A percentile compares a stretch with the other conserved stretches of the same genome.
Conservation (phyloP, 129 eudicot genomes). For the Flaveria brownii region DNA sequence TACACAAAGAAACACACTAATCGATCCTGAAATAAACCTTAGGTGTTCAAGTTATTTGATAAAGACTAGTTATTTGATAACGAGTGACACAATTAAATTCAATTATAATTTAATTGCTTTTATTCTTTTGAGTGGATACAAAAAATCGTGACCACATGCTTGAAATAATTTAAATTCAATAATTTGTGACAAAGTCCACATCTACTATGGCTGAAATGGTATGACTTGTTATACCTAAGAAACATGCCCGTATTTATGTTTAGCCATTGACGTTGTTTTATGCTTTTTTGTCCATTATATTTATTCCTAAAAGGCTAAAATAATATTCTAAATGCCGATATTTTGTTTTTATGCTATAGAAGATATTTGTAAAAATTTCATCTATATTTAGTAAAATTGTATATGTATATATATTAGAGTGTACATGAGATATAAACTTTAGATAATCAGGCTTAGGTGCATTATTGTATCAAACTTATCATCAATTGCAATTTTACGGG, state of each 20-base stretch:
- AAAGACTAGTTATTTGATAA: neutral
- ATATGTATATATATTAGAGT: neutral
- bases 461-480: no score
- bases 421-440: no score
- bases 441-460: no score
- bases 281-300: neutral
- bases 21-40: no score
- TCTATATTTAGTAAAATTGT: neutral
- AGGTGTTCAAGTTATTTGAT: no score
- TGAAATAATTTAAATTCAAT: neutral
- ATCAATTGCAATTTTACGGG: no score
- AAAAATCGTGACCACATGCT: slow-evolving; percentile 6
- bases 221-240: neutral
- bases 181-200: slow-evolving; percentile 15
- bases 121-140: neutral
- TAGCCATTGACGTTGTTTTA: neutral
- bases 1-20: no score
- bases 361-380: neutral
- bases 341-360: neutral
- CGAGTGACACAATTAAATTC: neutral
- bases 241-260: slow-evolving; percentile 9
- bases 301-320: neutral
- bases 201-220: neutral
- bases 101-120: neutral
- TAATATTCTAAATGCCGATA: slow-evolving; percentile 1